Evolutionary conservation across 2,329 filamentous ascomycete genomes (phyloP), one percentile per base, ranked within the genome.

Genomic region (Nothophaeocryptopus gaeumannii): DNA sequence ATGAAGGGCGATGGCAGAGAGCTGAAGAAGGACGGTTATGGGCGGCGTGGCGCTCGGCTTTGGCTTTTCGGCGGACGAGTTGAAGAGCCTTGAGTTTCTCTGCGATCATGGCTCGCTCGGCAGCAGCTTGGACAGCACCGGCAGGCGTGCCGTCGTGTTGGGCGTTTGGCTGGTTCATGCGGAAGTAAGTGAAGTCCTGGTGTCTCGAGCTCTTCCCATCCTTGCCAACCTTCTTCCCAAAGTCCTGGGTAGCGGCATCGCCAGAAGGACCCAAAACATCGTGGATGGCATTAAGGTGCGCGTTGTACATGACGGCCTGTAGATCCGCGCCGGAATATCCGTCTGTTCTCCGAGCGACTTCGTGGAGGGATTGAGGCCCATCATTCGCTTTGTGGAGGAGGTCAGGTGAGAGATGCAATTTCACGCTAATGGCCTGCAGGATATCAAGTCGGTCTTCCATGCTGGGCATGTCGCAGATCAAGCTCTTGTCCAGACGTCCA

Each of bases 211-310:
- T 30, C 10, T 42, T 35, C 11, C 7, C 42, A 46, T 65, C 58
- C 48, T 65, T 64, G 37, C 67, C 67, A n/a, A 2, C 41, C 47
- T 65, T 58, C 48, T 65, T 64, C 37, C 67, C 67, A 37, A 55
- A 65, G 45, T 58, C 71, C 20, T 60, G 51, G 5, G 48, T 55
- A 36, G 58, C 53, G 20, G 55, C 57, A 62, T 70, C 56, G 35
- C 60, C 53, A 39, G 60, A 40, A 51, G 79, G 74, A 29, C 82
- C 75, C 0, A 99, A 80, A 2, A 95, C 84, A 59, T 96, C 91
- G 66, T 99, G 93, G 57, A 99, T 96, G 26, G 93, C 93, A 72
- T 97, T 92, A 5, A 99, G 79, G 67, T 99, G 93, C 0, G 93
- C 91, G 60, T 99, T 99, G 63, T 95, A 96, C 37, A 97, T 84